Conservation (phyloP, 2,329 filamentous ascomycete genomes). For the Clonostachys rhizophaga region DNA sequence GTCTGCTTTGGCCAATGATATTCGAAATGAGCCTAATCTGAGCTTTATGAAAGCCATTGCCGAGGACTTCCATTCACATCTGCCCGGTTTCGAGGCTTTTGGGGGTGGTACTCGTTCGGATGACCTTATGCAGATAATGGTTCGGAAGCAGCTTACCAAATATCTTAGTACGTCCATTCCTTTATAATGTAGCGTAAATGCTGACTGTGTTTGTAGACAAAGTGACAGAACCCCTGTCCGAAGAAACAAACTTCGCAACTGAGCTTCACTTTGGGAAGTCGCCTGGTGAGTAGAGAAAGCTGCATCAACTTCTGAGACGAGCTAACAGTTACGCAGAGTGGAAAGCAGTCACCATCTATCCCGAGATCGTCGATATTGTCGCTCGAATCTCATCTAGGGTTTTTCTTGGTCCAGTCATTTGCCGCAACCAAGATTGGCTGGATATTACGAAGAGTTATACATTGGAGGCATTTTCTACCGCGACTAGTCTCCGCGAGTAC, state of each 20-base stretch:
- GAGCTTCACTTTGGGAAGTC: not conserved
- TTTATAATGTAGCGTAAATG: too few species aligned
- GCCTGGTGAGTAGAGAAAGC: not conserved
- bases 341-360: not conserved
- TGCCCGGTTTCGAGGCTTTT: not conserved
- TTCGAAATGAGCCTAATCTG: constrained; percentile 12
- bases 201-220: not conserved
- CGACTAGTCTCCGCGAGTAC: constrained; percentile 24
- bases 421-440: constrained; percentile 40
- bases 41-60: constrained; percentile 6
- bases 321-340: not conserved
- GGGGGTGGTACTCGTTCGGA: not conserved
- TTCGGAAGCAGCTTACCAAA: not conserved
- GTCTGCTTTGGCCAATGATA: constrained; percentile 7
- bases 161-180: not conserved
- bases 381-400: constrained; percentile 19
- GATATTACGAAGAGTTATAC: constrained; percentile 29
- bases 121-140: not conserved
- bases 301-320: not conserved
- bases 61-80: constrained; percentile 1
- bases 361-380: constrained; percentile 3
- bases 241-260: not conserved
- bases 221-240: not conserved
- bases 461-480: constrained; percentile 35
- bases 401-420: constrained; percentile 29